phyloP scores from a whole-genome alignment of 2,329 filamentous ascomycete species.

The Colletotrichum shisoi region DNA sequence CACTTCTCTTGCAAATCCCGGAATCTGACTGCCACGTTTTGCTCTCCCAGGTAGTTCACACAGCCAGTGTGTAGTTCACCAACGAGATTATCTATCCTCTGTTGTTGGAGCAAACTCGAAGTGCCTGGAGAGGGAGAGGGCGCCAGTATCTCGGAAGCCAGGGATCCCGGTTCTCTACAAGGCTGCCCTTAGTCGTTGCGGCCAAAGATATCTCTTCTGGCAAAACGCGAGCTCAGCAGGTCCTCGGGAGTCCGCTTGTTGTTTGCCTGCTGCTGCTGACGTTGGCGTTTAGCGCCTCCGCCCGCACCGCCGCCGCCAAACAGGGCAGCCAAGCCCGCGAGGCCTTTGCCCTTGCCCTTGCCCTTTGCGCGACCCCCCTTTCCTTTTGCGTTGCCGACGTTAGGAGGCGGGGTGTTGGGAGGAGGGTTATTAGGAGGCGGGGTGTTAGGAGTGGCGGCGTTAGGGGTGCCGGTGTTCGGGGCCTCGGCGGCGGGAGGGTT shows the following conservation, averaged over 20 bases:
- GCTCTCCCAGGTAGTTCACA: no score
- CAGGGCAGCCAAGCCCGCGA: neutral
- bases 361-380: neutral
- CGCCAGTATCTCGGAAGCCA: no score
- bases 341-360: neutral
- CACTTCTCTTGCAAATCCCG: no score
- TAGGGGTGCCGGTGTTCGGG: conserved; percentile 1
- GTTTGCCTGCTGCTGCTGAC: neutral
- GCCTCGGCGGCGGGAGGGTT: conserved; percentile 19
- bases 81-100: no score
- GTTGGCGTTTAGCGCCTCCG: neutral
- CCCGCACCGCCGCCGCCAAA: neutral
- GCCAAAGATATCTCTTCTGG: neutral
- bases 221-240: neutral
- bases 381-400: neutral
- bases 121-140: no score
- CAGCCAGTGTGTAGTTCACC: no score
- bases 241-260: neutral
- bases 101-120: no score
- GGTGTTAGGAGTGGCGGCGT: conserved; percentile 4
- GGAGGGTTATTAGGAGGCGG: neutral
- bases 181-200: neutral
- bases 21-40: no score
- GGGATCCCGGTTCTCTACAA: no score
- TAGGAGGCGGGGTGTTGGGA: neutral